A percentile compares a stretch with the other conserved stretches of the same genome.
phyloP scores from a whole-genome alignment of 1,284 basidiomycete genomes.

The Stygiomarasmius scandens region DNA sequence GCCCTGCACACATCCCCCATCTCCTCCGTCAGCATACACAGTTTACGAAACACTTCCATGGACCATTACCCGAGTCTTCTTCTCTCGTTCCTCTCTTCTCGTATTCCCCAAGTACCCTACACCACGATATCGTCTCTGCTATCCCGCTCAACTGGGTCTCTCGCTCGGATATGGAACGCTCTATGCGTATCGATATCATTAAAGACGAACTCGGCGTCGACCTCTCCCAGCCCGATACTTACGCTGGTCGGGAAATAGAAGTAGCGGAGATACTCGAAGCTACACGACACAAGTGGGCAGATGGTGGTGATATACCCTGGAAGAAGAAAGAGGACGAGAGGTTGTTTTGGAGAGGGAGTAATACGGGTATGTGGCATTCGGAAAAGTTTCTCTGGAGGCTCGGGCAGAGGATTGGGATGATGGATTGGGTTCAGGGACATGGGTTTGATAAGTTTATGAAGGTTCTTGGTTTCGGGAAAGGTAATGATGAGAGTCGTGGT shows the following conservation, averaged over 20 bases:
- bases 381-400: constrained; percentile 39
- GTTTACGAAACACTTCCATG: constrained; percentile 41
- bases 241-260: background rate
- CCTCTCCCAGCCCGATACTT: background rate
- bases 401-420: constrained; percentile 36
- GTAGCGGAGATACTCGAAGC: background rate
- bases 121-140: constrained; percentile 62
- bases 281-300: constrained; percentile 34
- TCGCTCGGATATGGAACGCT: background rate
- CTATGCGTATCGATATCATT: background rate
- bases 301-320: constrained; percentile 54
- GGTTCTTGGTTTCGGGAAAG: background rate
- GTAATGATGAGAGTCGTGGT: no score
- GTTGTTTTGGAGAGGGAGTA: constrained; percentile 67
- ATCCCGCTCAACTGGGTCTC: constrained; percentile 35
- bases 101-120: constrained; percentile 61
- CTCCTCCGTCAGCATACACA: constrained; percentile 54
- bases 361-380: constrained; percentile 59
- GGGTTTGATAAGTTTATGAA: background rate
- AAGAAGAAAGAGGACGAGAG: constrained; percentile 57
- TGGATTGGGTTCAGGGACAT: constrained; percentile 21
- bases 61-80: no score
- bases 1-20: constrained; percentile 57
- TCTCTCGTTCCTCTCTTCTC: constrained; percentile 31
- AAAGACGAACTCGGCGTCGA: background rate